Evolutionary conservation across 768 basidiomycete species (phyloP).

Genomic region (Sporobolomyces phaffii): DNA sequence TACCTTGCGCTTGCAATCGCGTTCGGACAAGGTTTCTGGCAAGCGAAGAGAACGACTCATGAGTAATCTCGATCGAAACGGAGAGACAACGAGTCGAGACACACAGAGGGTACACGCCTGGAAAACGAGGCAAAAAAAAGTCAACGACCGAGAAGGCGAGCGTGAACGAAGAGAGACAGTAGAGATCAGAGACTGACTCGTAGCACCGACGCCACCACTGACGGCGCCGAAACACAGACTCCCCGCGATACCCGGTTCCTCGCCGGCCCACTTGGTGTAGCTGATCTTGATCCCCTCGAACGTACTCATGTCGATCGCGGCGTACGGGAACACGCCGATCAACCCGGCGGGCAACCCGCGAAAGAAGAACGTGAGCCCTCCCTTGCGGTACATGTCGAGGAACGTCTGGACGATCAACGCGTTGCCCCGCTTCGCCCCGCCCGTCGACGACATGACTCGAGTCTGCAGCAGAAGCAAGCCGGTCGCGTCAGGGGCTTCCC

Average conservation of each 20-base stretch:
- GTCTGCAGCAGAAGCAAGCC: slow-evolving; percentile 52
- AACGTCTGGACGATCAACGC: slow-evolving; percentile 57
- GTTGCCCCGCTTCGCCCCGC: slow-evolving; percentile 48
- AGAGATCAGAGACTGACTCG: slow-evolving; percentile 16
- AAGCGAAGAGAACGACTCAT: background rate
- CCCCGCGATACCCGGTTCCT: slow-evolving; percentile 78
- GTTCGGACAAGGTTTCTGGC: slow-evolving; percentile 71
- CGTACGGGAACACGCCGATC: slow-evolving; percentile 83
- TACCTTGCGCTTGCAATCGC: slow-evolving; percentile 90
- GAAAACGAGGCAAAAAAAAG: too few relatives aligned
- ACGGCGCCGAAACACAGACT: slow-evolving; percentile 53
- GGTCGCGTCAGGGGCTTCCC: too few relatives aligned
- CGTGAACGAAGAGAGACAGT: background rate
- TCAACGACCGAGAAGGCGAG: background rate
- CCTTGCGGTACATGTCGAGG: slow-evolving; percentile 67
- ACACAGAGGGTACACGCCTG: slow-evolving; percentile 38
- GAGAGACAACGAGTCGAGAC: slow-evolving; percentile 39
- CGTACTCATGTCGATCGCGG: slow-evolving; percentile 79
- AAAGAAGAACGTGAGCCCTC: slow-evolving; percentile 78
- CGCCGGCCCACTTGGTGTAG: slow-evolving; percentile 76
- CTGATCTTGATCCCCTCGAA: slow-evolving; percentile 92
- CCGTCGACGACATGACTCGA: slow-evolving; percentile 91
- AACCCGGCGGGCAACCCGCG: slow-evolving; percentile 85
- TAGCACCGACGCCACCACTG: slow-evolving; percentile 34
- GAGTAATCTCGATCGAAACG: background rate